Evolutionary conservation across 2,329 filamentous ascomycete species (phyloP), one percentile per base, ranked within the genome.

Genomic region (Metarhizium robertsii): DNA sequence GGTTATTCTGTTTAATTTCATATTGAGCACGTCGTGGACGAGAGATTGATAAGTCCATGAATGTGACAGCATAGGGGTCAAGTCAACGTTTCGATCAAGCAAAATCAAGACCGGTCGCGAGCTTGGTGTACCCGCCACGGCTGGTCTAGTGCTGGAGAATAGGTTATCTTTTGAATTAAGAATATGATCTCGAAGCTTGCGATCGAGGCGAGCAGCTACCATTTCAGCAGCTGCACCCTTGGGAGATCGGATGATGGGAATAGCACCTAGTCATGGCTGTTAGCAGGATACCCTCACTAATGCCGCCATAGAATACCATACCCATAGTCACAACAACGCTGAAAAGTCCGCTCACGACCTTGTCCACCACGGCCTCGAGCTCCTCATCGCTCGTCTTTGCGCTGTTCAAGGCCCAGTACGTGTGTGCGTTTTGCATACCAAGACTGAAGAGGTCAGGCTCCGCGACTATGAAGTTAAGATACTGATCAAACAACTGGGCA

Each of bases 271-370:
- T 48, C 14, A 20, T 14, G 34, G 3, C 6, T 8, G 29, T 58
- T 18, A 57, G 57, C 52, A 50, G 29, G 46, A 14, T 10, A 3
- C 6, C n/a, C 16, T 46, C 7, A 14, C 6, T 14, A 11, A 50
- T 14, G 18, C 6, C 2, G 29, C 18, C 29, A 38, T 36, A 46
- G 40, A 25, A n/a, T n/a, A 48, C 14, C 77, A 57, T 78, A 87
- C 91, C 92, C 90, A 96, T 96, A 5, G 94, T 99, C n/a, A 95
- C 94, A 57, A 94, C 87, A 51, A 99, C 94, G 60, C 92, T 96
- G 73, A 97, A 99, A n/a, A 99, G 76, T 0, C 94, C 94, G 65
- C 88, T 95, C 52, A 99, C 94, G 60, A 97, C 92, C 62, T 86
- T 85, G 70, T 99, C 92, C 36, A 99, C 83, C 42, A 94, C 85